phyloP scores from a whole-genome alignment of 495 filamentous ascomycete genomes.

The Podospora pseudocomata region DNA sequence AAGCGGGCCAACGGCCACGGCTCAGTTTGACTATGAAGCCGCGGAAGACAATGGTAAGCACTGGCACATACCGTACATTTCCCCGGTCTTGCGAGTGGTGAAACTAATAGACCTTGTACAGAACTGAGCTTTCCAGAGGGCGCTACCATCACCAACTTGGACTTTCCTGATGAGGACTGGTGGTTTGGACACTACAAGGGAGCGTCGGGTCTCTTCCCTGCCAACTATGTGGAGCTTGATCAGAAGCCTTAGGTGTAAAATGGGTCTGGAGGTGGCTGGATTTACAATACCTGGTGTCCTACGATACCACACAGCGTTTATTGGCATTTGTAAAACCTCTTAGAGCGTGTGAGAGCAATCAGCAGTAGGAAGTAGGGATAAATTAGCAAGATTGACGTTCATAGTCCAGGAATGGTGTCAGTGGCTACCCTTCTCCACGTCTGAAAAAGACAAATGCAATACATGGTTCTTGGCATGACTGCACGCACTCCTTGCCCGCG shows the following conservation, averaged over 20 bases:
- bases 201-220: conserved; percentile 83
- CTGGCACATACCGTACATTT: background rate
- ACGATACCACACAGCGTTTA: background rate
- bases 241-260: conserved; percentile 36
- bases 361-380: background rate
- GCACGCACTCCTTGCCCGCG: no score
- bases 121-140: conserved; percentile 89
- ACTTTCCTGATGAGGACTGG: conserved; percentile 99
- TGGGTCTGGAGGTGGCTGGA: background rate
- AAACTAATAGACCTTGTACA: conserved; percentile 28
- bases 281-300: background rate
- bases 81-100: background rate
- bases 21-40: conserved; percentile 94
- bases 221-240: conserved; percentile 72
- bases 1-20: conserved; percentile 65
- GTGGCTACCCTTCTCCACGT: background rate
- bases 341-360: background rate
- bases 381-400: background rate
- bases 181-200: conserved; percentile 87
- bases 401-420: background rate
- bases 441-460: background rate
- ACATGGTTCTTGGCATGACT: no score
- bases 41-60: conserved; percentile 82
- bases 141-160: conserved; percentile 64
- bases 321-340: background rate